Conservation (phyloP, 2,329 filamentous ascomycete species). For the Exophiala sp. region DNA sequence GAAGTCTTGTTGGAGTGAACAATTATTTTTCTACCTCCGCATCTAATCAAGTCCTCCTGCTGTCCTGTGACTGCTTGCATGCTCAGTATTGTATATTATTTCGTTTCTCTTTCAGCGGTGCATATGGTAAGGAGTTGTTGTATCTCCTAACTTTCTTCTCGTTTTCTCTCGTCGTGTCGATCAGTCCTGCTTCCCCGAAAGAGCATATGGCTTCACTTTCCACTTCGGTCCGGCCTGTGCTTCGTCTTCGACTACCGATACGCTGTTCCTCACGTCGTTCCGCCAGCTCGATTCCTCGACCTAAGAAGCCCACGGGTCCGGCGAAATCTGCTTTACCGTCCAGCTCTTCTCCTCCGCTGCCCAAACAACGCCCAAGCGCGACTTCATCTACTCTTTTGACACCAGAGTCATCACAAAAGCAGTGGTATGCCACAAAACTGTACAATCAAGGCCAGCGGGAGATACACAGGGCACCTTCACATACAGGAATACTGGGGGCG, state of each 20-base stretch:
- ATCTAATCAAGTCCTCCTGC: too few relatives aligned
- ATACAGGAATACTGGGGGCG: conserved; percentile 15
- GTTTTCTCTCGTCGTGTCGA: too few relatives aligned
- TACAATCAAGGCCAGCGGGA: conserved; percentile 13
- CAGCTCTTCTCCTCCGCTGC: neutral
- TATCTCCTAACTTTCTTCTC: too few relatives aligned
- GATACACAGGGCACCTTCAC: conserved; percentile 20
- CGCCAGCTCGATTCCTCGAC: conserved; percentile 6
- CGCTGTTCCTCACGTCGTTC: conserved; percentile 7
- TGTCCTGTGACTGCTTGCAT: too few relatives aligned
- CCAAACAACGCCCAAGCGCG: neutral
- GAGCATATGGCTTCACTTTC: conserved; percentile 5
- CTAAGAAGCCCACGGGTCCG: neutral
- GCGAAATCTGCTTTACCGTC: neutral
- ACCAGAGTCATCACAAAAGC: conserved; percentile 10
- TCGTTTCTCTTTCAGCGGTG: too few relatives aligned
- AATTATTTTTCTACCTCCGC: too few relatives aligned
- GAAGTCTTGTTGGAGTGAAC: too few relatives aligned
- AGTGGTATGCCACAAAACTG: conserved; percentile 19
- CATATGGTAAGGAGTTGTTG: too few relatives aligned
- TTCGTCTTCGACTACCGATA: conserved; percentile 5
- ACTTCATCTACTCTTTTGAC: conserved; percentile 1
- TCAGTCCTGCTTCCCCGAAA: too few relatives aligned
- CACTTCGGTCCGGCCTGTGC: conserved; percentile 1
- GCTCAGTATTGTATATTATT: too few relatives aligned